These are phyloP conservation scores for carrot (Daucus carota) DNA, from an alignment of 129 eudicot species.

Conservation along the genomic window DNA sequence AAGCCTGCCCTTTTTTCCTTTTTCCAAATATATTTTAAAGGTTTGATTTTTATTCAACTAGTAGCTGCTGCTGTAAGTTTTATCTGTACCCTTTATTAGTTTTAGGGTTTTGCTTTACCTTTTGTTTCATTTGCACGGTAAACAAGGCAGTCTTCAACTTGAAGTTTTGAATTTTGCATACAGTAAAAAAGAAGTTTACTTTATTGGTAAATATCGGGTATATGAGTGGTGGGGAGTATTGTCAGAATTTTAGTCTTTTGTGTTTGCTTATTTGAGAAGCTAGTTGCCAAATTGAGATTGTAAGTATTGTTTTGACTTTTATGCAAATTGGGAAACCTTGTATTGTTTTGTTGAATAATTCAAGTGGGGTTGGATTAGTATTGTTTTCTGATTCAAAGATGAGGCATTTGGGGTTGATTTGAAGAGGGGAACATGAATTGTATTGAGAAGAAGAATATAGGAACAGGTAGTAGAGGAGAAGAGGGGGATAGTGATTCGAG, in stretches of 20 bases:
- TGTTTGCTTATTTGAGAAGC: conserved; percentile 11
- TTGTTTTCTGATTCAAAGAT: conserved; percentile 11
- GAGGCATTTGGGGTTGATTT: conserved; percentile 56
- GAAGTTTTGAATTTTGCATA: not conserved
- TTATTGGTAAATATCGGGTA: conserved; percentile 10
- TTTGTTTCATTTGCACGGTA: conserved; percentile 15
- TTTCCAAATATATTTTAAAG: conserved; percentile 5
- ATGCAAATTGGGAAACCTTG: not conserved
- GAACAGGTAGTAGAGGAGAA: conserved; percentile 28
- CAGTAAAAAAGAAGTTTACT: not conserved
- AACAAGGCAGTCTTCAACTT: conserved; percentile 7
- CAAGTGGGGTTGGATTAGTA: not conserved
- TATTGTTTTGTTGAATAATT: conserved; percentile 3
- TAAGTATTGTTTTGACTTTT: conserved; percentile 12
- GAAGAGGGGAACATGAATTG: conserved; percentile 61
- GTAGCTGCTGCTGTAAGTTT: conserved; percentile 23
- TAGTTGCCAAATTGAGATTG: not conserved
- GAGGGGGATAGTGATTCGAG: conserved; percentile 16
- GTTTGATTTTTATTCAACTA: not conserved
- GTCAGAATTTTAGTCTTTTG: not conserved
- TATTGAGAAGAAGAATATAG: conserved; percentile 26
- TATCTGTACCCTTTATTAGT: no score
- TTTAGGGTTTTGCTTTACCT: conserved; percentile 11
- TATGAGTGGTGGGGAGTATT: conserved; percentile 1
- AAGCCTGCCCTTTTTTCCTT: conserved; percentile 4